Conservation (phyloP, 306 rosid genomes). For the Begonia fuchsioides region DNA sequence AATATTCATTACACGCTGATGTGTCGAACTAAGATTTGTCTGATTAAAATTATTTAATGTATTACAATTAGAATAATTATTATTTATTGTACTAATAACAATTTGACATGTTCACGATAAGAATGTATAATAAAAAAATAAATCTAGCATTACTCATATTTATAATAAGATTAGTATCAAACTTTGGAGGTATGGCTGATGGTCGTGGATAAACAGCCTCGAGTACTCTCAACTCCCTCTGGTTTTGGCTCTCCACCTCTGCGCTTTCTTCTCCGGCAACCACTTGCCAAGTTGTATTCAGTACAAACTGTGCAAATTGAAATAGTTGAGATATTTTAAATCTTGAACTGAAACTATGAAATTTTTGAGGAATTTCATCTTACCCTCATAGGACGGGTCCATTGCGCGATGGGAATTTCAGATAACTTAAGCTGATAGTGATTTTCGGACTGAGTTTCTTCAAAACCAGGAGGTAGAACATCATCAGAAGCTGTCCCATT, state of each 20-base stretch:
- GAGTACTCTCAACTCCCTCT: conserved; percentile 80
- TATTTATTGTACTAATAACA: too few species aligned
- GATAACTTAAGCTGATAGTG: conserved; percentile 44
- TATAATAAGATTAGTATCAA: conserved; percentile 20
- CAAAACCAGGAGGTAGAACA: conserved; percentile 80
- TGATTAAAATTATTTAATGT: too few species aligned
- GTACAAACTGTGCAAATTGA: conserved; percentile 31
- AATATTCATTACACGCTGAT: too few species aligned
- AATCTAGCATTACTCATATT: too few species aligned
- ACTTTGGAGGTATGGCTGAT: conserved; percentile 85
- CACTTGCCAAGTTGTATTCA: conserved; percentile 58
- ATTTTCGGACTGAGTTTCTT: conserved; percentile 46
- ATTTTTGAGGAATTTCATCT: conserved; percentile 2
- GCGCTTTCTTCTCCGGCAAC: conserved; percentile 86
- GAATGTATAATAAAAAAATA: too few species aligned
- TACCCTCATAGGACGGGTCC: conserved; percentile 72
- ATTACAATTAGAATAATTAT: too few species aligned
- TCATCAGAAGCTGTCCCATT: conserved; percentile 55
- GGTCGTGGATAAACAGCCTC: conserved; percentile 87
- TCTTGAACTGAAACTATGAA: conserved; percentile 3
- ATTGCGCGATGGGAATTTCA: conserved; percentile 52
- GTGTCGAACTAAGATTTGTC: too few species aligned
- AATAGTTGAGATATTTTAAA: conserved; percentile 6
- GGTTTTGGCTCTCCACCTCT: conserved; percentile 44
- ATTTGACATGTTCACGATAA: too few species aligned